These are phyloP conservation scores for Cokeromyces recurvatus DNA, from an alignment of 371 early-diverging fungal genomes.

Conservation along the genomic window DNA sequence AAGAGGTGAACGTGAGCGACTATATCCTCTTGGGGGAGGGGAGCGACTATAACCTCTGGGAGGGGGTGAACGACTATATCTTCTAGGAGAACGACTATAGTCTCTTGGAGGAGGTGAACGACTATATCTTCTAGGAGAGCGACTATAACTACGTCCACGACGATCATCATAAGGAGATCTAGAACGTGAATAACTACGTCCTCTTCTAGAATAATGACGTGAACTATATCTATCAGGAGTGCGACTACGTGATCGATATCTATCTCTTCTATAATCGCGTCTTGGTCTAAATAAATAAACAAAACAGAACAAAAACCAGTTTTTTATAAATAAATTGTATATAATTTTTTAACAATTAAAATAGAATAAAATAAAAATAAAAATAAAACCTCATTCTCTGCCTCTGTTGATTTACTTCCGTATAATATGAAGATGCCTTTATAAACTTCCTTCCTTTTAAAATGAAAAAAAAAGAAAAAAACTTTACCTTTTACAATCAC, in stretches of 20 bases:
- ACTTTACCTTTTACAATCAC: constrained; percentile 20
- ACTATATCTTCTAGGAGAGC: constrained; percentile 3
- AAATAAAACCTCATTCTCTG: background rate
- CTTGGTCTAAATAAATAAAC: background rate
- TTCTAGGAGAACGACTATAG: background rate
- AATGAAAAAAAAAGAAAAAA: background rate
- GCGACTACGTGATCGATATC: constrained; percentile 2
- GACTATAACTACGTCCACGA: constrained; percentile 4
- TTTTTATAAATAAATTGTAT: too few species aligned
- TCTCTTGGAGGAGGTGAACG: background rate
- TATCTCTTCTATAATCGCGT: background rate
- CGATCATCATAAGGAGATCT: constrained; percentile 8
- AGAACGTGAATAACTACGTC: constrained; percentile 12
- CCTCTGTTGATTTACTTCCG: too few species aligned
- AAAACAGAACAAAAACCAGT: background rate
- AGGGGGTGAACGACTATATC: background rate
- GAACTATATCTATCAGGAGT: constrained; percentile 4
- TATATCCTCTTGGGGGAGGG: background rate
- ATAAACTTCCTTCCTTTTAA: background rate
- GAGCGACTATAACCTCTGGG: background rate
- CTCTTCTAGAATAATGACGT: background rate
- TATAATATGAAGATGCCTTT: background rate
- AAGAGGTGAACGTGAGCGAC: background rate
- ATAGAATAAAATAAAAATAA: too few species aligned
- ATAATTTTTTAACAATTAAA: too few species aligned